A percentile compares a stretch with the other conserved stretches of the same genome.
Evolutionary conservation across 225 moss, liverwort and hornwort species (phyloP).

Genomic region (Pseudisothecium myosuroides): DNA sequence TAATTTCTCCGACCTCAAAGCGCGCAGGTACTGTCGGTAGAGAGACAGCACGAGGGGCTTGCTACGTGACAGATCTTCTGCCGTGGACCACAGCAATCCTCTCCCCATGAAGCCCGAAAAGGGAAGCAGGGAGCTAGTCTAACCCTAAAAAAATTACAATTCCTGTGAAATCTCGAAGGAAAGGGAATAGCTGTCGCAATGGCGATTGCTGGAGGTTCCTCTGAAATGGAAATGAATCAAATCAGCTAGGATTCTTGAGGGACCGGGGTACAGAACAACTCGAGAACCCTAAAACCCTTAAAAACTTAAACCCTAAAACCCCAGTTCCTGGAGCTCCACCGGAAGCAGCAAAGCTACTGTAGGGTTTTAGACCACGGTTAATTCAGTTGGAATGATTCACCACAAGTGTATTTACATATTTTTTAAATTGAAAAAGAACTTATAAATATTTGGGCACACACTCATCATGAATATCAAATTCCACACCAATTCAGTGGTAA

Average conservation of each 20-base stretch:
- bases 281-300: neutral
- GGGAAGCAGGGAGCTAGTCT: no score
- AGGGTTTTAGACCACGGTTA: neutral
- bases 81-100: conserved; percentile 57
- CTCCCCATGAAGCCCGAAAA: conserved; percentile 33
- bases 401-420: no score
- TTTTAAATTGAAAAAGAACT: no score
- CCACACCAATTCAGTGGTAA: no score
- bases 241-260: neutral
- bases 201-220: neutral
- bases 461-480: no score
- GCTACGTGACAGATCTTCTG: conserved; percentile 55
- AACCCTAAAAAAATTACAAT: neutral
- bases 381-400: no score
- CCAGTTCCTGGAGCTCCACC: neutral
- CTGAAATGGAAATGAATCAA: neutral
- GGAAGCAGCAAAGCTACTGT: neutral
- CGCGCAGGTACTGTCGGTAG: conserved; percentile 50
- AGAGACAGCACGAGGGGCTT: conserved; percentile 60
- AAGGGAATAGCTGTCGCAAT: neutral
- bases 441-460: no score
- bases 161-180: neutral
- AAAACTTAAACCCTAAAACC: neutral
- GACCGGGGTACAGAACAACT: neutral
- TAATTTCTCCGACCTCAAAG: conserved; percentile 48